A percentile compares a stretch with the other conserved stretches of the same genome.
These are phyloP conservation scores for Pyrrhoderma noxium DNA, from an alignment of 1,284 basidiomycete species.

Conservation along the genomic window DNA sequence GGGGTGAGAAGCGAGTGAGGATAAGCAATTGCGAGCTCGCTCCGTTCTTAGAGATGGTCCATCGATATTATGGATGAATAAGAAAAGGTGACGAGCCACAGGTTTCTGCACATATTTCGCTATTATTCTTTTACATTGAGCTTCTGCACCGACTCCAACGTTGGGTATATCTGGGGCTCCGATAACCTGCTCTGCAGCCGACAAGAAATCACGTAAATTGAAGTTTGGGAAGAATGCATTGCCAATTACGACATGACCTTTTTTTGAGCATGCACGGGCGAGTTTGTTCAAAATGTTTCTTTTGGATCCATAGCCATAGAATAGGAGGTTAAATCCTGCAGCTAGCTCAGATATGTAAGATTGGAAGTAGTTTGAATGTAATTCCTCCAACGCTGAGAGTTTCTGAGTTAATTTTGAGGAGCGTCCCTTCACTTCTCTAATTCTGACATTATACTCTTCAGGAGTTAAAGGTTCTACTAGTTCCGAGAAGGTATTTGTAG, in stretches of 20 bases:
- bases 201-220: conserved; percentile 37
- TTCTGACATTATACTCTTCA: conserved; percentile 51
- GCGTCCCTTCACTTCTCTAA: conserved; percentile 27
- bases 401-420: conserved; percentile 27
- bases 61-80: conserved; percentile 87
- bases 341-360: conserved; percentile 66
- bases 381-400: conserved; percentile 25
- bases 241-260: conserved; percentile 68
- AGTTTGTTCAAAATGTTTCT: conserved; percentile 67
- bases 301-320: conserved; percentile 87
- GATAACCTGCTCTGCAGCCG: conserved; percentile 32
- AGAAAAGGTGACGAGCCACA: conserved; percentile 45
- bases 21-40: conserved; percentile 56
- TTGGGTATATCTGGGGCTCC: conserved; percentile 37
- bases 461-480: conserved; percentile 59
- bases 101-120: conserved; percentile 43
- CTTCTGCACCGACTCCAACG: conserved; percentile 41
- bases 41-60: conserved; percentile 56
- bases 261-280: conserved; percentile 46
- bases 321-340: conserved; percentile 78
- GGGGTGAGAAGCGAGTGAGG: conserved; percentile 61
- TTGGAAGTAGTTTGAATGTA: conserved; percentile 40
- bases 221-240: conserved; percentile 76
- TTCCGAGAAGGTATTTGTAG: conserved; percentile 68
- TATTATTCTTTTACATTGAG: conserved; percentile 56